phyloP scores from a whole-genome alignment of 176 grass and related monocot species.

The Eragrostis curvula region DNA sequence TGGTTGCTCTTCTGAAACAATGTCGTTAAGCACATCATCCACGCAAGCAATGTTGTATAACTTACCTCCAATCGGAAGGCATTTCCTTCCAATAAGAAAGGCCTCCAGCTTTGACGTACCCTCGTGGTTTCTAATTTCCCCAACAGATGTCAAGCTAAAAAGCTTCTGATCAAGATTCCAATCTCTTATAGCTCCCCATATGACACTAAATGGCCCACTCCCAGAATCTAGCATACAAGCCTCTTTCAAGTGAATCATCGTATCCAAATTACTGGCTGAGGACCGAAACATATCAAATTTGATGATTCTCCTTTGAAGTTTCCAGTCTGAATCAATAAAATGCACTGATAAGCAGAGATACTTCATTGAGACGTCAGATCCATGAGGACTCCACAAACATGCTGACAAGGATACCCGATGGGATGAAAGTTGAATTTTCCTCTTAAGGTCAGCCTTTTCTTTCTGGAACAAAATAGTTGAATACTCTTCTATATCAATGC shows the following conservation, averaged over 20 bases:
- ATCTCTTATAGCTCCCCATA: slow-evolving; percentile 56
- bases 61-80: slow-evolving; percentile 54
- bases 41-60: slow-evolving; percentile 53
- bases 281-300: slow-evolving; percentile 58
- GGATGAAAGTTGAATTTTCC: slow-evolving; percentile 46
- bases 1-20: slow-evolving; percentile 45
- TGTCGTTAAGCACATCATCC: slow-evolving; percentile 41
- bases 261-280: slow-evolving; percentile 47
- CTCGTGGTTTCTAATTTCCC: slow-evolving; percentile 39
- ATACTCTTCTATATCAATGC: slow-evolving; percentile 55
- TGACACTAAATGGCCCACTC: slow-evolving; percentile 50
- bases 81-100: slow-evolving; percentile 33
- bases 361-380: slow-evolving; percentile 52
- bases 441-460: slow-evolving; percentile 63
- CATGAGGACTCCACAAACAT: slow-evolving; percentile 43
- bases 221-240: slow-evolving; percentile 38
- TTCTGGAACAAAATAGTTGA: slow-evolving; percentile 53
- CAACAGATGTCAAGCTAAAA: slow-evolving; percentile 47
- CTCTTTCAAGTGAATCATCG: slow-evolving; percentile 51
- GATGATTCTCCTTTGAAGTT: slow-evolving; percentile 59
- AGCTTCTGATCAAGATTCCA: slow-evolving; percentile 64
- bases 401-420: slow-evolving; percentile 55
- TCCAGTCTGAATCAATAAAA: slow-evolving; percentile 59
- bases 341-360: slow-evolving; percentile 49
- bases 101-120: slow-evolving; percentile 41